These are phyloP conservation scores for Heliamphora pulchella DNA, from an alignment of 179 eudicot species.

Conservation along the genomic window DNA sequence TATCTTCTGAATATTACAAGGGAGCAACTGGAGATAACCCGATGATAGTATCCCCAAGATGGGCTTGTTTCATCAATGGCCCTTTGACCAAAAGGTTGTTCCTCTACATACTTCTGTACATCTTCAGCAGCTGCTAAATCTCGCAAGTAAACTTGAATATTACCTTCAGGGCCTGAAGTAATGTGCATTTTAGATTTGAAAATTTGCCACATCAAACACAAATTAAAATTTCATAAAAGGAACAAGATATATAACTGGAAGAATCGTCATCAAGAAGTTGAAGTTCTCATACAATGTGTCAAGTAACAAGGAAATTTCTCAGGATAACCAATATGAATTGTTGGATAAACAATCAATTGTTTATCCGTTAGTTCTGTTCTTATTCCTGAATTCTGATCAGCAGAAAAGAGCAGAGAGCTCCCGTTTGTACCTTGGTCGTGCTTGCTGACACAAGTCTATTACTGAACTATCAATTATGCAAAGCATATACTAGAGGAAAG, in stretches of 20 bases:
- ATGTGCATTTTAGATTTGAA: background rate
- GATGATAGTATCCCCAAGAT: conserved; percentile 61
- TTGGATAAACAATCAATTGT: background rate
- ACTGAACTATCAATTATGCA: too few species aligned
- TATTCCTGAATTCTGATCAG: too few species aligned
- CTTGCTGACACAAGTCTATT: too few species aligned
- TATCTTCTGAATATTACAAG: conserved; percentile 5
- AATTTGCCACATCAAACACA: background rate
- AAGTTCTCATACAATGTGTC: background rate
- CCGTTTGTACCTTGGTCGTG: too few species aligned
- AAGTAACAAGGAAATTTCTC: background rate
- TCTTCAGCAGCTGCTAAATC: conserved; percentile 48
- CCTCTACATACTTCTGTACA: conserved; percentile 51
- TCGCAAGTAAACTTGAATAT: conserved; percentile 62
- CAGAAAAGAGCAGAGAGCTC: too few species aligned
- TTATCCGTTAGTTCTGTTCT: too few species aligned
- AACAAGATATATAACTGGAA: background rate
- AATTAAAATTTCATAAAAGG: background rate
- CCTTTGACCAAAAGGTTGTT: conserved; percentile 76
- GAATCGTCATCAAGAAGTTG: background rate
- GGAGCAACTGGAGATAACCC: conserved; percentile 38
- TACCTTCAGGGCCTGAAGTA: conserved; percentile 65
- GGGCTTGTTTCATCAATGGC: conserved; percentile 56
- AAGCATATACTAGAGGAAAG: too few species aligned
- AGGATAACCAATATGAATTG: background rate